Evolutionary conservation across 768 basidiomycete species (phyloP).

Genomic region (Megacollybia marginata): DNA sequence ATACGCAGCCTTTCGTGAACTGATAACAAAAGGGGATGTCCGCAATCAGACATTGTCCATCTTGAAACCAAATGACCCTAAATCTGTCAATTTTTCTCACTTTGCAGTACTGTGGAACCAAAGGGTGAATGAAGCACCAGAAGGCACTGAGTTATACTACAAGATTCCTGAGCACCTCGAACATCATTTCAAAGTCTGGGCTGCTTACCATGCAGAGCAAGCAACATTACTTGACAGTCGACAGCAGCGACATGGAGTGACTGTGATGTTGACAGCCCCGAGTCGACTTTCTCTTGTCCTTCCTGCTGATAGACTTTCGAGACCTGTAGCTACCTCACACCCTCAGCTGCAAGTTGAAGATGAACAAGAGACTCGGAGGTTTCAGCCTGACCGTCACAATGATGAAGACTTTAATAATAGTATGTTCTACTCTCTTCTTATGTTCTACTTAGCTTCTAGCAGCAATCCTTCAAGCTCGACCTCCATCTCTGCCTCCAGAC

Average conservation of each 20-base stretch:
- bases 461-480: too few relatives aligned
- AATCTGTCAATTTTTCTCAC: constrained; percentile 3
- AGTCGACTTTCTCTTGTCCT: neutral
- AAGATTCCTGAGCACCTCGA: constrained; percentile 11
- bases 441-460: too few relatives aligned
- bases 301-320: neutral
- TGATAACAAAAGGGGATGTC: neutral
- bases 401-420: too few relatives aligned
- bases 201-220: neutral
- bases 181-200: constrained; percentile 9
- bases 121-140: neutral
- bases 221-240: neutral
- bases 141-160: constrained; percentile 4
- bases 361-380: neutral
- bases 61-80: neutral
- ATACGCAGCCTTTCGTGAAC: constrained; percentile 3
- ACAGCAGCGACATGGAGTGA: neutral
- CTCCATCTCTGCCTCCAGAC: neutral
- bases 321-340: neutral
- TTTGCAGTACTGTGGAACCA: constrained; percentile 9
- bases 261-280: neutral
- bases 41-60: too few relatives aligned
- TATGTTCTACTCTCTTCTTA: too few relatives aligned
- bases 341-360: neutral
- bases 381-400: neutral